Evolutionary conservation across 129 eudicot genomes (phyloP), one percentile per base, ranked within the genome.

Genomic region (Saussurea involucrata): DNA sequence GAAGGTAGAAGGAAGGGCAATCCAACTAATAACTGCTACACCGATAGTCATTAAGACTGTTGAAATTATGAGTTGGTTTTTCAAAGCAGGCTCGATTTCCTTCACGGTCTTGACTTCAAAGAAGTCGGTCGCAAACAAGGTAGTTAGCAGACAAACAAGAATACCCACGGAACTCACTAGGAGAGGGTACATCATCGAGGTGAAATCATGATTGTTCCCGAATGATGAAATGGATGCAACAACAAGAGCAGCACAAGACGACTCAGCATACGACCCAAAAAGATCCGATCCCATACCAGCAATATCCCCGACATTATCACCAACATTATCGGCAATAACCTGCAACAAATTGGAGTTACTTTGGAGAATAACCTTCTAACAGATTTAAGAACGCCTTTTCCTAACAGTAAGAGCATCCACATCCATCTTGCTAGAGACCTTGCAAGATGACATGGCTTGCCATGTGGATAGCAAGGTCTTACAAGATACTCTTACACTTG

Each of bases 311-410:
- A 85, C 88, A 81, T 85, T 85, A 61, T 85, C 88, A 77, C 86
- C 88, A 17, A 85, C 92, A 83, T 90, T 90, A 80, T 90, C 96
- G 22, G 90, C 92, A 75, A 90, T 90, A 4, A 87, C 93, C 93
- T 89, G 80, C 32, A 37, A 76, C 29, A 75, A 55, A 27, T 13
- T 17, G 1, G 6, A 2, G 10, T 1, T 37, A 8, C 2, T 3
- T 27, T 1, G 29, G 29, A 27, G 29, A 27, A 36, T 36, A 1
- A 5, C 42, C 42, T 36, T 36, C 60, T 5, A 22, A 53, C 3
- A 49, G 21, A 49, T 46, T 36, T 49, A 46, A 46, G 18, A 46
- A 46, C 57, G 0, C 6, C 55, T 12, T 1, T 33, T 33, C 37
- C 37, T 33, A 33, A 33, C 37, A 33, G 34, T n/a, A n/a, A n/a